phyloP scores from a whole-genome alignment of 2,329 filamentous ascomycete species.

The Aspergillus arachidicola region DNA sequence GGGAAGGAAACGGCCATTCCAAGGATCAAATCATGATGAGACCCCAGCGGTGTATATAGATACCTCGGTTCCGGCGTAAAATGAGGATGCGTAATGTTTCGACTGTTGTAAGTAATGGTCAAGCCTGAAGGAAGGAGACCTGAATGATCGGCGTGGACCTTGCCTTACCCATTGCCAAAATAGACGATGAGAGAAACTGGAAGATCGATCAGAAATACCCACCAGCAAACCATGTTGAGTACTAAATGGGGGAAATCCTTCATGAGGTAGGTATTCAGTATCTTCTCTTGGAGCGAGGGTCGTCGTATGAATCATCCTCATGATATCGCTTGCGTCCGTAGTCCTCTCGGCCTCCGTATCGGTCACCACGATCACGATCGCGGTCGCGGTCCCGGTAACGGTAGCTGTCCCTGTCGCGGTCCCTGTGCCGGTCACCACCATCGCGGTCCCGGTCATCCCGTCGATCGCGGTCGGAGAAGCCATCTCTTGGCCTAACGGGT shows the following conservation, averaged over 20 bases:
- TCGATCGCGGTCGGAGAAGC: slow-evolving; percentile 53
- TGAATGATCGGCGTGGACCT: slow-evolving; percentile 14
- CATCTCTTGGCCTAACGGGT: slow-evolving; percentile 71
- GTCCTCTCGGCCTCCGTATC: slow-evolving; percentile 54
- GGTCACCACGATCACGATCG: slow-evolving; percentile 52
- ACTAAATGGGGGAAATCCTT: slow-evolving; percentile 20
- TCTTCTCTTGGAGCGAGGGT: slow-evolving; percentile 64
- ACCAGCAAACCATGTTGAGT: slow-evolving; percentile 43
- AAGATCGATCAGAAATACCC: slow-evolving; percentile 44
- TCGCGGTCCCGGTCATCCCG: slow-evolving; percentile 44
- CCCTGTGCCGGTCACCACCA: slow-evolving; percentile 55
- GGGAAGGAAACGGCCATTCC: slow-evolving; percentile 2
- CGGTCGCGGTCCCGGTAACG: slow-evolving; percentile 44
- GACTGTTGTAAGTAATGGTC: slow-evolving; percentile 24
- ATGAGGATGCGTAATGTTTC: slow-evolving; percentile 9
- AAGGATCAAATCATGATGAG: slow-evolving; percentile 1
- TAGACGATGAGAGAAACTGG: slow-evolving; percentile 28
- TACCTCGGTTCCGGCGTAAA: slow-evolving; percentile 8
- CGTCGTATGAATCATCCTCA: slow-evolving; percentile 80
- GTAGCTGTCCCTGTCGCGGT: slow-evolving; percentile 61
- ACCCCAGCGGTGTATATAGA: background rate
- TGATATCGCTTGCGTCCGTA: slow-evolving; percentile 68
- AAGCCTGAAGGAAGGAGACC: slow-evolving; percentile 6
- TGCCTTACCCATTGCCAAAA: slow-evolving; percentile 42
- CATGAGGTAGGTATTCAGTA: slow-evolving; percentile 48